Evolutionary conservation across 1,139 yeast genomes (phyloP), one percentile per base, ranked within the genome.

Genomic region (Zygosaccharomyces pseudobailii): DNA sequence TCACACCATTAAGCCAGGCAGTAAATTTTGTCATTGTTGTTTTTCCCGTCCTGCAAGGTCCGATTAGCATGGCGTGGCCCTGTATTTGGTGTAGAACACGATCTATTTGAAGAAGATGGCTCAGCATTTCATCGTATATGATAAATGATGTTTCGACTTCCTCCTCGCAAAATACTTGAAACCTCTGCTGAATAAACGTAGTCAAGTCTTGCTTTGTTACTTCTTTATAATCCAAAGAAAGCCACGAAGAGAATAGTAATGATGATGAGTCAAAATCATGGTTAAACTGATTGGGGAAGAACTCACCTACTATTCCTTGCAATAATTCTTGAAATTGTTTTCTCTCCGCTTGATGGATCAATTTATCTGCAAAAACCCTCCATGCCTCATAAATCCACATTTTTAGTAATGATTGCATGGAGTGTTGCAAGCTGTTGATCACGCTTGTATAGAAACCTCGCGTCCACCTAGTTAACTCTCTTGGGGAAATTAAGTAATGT

Each of bases 1-100:
- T 76, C 22, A 87, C 64, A 0, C 96, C 97, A 62, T 87, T 86
- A 71, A 89, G 79, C 97, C 97, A 92, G 0, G 95, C 81, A 3
- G 87, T 96, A 72, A 92, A 90, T 51, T 82, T 78, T 0, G 87
- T 74, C 39, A 89, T 61, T 0, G 94, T 84, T 0, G 87, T 76
- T 65, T 87, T 87, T 1, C 97, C 97, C 56, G 90, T 79, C 1
- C 95, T 79, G 50, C 88, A 77, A 2, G 87, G 80, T 0, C 97
- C 98, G n/a, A 87, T 86, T 42, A 92, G 65, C 54, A 92, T 87
- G 73, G 87, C 69, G 66, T 92, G 97, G 0, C 97, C 97, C 57
- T 89, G 97, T 0, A 85, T 82, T 60, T 89, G 96, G 50, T 83
- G 75, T 47, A 92, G 66, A 0, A 88, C 95, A 48, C 97, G 71